These are phyloP conservation scores for Trichoderma simmonsii DNA, from an alignment of 2,329 filamentous ascomycete genomes.

Conservation along the genomic window DNA sequence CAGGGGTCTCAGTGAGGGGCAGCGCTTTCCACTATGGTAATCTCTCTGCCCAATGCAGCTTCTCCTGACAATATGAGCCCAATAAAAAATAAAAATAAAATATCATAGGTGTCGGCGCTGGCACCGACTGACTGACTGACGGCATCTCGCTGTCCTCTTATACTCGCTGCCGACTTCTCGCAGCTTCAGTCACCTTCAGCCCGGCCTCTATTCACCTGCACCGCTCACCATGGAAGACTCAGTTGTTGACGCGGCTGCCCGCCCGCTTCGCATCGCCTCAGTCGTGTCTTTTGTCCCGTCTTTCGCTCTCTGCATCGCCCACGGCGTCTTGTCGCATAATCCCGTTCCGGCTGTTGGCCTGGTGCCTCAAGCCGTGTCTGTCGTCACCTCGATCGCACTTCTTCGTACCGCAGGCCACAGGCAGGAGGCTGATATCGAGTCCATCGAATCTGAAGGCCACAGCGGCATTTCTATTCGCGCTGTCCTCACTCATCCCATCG, in stretches of 20 bases:
- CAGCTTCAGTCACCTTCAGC: neutral
- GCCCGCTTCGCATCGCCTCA: conserved; percentile 34
- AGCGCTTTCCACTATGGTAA: neutral
- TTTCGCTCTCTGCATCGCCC: conserved; percentile 39
- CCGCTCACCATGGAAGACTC: conserved; percentile 4
- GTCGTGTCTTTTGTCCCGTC: conserved; percentile 38
- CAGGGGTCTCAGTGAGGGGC: neutral
- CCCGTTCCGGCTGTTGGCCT: conserved; percentile 40
- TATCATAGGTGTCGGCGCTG: neutral
- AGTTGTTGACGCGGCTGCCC: conserved; percentile 18
- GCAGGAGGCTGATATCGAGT: conserved; percentile 9
- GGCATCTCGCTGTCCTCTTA: neutral
- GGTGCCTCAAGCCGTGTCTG: conserved; percentile 38
- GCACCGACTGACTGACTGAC: neutral
- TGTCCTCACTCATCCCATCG: conserved; percentile 31
- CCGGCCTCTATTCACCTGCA: neutral
- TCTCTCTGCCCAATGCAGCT: neutral
- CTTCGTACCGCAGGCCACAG: conserved; percentile 21
- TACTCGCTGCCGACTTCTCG: neutral
- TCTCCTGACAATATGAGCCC: neutral
- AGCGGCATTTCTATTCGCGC: conserved; percentile 5
- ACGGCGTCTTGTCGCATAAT: conserved; percentile 35
- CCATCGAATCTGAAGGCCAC: neutral
- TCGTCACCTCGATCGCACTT: conserved; percentile 27
- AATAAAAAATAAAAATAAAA: neutral